These are phyloP conservation scores for Pseudogymnoascus sp. DNA, from an alignment of 2,329 filamentous ascomycete genomes.

Conservation along the genomic window DNA sequence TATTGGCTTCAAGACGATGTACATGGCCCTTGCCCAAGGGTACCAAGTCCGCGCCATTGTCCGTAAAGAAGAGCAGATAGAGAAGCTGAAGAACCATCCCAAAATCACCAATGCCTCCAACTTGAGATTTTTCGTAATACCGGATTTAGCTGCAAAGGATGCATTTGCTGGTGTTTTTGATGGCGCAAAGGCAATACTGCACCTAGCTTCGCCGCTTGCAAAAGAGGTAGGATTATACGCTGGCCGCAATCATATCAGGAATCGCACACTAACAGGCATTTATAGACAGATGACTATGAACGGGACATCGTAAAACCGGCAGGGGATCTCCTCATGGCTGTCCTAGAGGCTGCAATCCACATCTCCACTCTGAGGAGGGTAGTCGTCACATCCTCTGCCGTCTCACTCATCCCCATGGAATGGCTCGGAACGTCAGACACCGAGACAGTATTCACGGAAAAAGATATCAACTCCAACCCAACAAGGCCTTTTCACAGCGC, in stretches of 20 bases:
- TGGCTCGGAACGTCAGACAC: neutral
- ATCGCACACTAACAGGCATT: neutral
- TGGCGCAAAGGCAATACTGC: neutral
- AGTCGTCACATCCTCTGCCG: conserved; percentile 1
- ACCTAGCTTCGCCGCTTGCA: conserved; percentile 1
- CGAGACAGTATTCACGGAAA: neutral
- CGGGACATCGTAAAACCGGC: neutral
- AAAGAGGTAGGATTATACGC: neutral
- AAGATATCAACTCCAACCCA: neutral
- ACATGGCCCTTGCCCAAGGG: conserved; percentile 1
- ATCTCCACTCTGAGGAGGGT: neutral
- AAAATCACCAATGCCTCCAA: neutral
- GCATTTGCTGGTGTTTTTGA: neutral
- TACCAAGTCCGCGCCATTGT: conserved; percentile 7
- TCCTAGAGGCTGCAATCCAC: neutral
- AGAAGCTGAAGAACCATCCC: neutral
- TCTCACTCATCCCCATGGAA: conserved; percentile 1
- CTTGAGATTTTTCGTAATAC: neutral
- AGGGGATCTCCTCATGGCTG: neutral
- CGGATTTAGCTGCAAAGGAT: neutral
- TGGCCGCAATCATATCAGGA: neutral
- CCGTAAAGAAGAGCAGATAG: neutral
- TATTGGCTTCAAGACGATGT: conserved; percentile 15
- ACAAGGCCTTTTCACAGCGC: neutral
- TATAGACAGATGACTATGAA: neutral